Percentiles rank a stretch among this genome's conserved stretches.
Conservation (phyloP, 2,329 filamentous ascomycete genomes). For the Epichloe coenophiala region DNA sequence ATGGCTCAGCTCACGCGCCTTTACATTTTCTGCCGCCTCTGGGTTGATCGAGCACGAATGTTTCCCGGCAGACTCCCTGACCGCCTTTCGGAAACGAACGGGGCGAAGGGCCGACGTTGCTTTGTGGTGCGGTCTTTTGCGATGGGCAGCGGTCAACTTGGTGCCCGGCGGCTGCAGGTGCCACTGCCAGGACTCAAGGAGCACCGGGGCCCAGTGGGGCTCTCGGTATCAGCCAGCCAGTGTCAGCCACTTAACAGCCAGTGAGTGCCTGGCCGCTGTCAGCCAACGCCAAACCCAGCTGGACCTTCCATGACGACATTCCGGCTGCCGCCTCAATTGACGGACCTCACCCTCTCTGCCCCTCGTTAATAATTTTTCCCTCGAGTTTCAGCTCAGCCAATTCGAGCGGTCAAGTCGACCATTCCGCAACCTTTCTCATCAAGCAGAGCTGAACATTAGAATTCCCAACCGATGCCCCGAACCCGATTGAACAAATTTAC, state of each 20-base stretch:
- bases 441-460: not conserved
- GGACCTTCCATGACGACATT: constrained; percentile 8
- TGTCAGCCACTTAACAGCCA: too few species aligned
- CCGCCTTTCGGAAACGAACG: constrained; percentile 5
- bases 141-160: not conserved
- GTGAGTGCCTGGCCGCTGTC: not conserved
- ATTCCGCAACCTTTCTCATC: too few species aligned
- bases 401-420: too few species aligned
- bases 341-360: not conserved
- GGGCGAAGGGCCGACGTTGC: not conserved
- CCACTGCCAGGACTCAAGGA: too few species aligned
- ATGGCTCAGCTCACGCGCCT: not conserved
- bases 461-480: not conserved
- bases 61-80: constrained; percentile 1
- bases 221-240: not conserved
- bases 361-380: not conserved
- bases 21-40: constrained; percentile 1
- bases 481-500: not conserved
- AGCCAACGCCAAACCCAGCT: not conserved
- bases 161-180: not conserved
- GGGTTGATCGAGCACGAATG: not conserved
- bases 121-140: not conserved
- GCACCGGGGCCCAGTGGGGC: not conserved
- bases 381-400: not conserved
- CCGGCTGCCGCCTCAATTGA: not conserved